Evolutionary conservation across 2,329 filamentous ascomycete genomes (phyloP).

Genomic region (Aspergillus sp.): DNA sequence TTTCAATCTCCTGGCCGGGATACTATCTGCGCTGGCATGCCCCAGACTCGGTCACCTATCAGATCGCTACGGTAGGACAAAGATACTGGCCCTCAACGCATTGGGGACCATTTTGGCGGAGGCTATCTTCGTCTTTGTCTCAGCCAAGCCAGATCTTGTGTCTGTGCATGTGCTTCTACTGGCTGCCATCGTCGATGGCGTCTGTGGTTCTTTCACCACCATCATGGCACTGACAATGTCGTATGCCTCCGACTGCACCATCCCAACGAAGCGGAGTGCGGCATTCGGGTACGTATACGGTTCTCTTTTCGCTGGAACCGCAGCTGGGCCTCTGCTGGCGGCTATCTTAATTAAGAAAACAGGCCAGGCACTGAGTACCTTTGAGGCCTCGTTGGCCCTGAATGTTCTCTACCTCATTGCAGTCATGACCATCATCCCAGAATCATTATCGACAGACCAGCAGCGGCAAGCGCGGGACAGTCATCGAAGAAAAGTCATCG

Average conservation of each 20-base stretch:
- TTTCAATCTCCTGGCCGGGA: slow-evolving; percentile 71
- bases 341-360: slow-evolving; percentile 78
- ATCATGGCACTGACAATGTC: slow-evolving; percentile 78
- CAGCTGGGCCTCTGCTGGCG: slow-evolving; percentile 78
- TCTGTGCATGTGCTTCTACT: slow-evolving; percentile 78
- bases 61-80: slow-evolving; percentile 80
- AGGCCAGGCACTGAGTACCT: slow-evolving; percentile 74
- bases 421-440: slow-evolving; percentile 72
- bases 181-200: slow-evolving; percentile 75
- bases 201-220: slow-evolving; percentile 85
- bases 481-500: slow-evolving; percentile 49
- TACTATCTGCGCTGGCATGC: slow-evolving; percentile 76
- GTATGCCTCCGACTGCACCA: slow-evolving; percentile 86
- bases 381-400: slow-evolving; percentile 75
- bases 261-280: slow-evolving; percentile 75
- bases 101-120: slow-evolving; percentile 75
- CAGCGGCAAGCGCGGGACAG: slow-evolving; percentile 72
- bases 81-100: slow-evolving; percentile 71
- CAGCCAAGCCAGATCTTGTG: slow-evolving; percentile 70
- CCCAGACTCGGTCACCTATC: slow-evolving; percentile 84
- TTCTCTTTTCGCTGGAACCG: slow-evolving; percentile 84
- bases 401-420: slow-evolving; percentile 75
- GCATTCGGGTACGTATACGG: slow-evolving; percentile 89
- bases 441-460: slow-evolving; percentile 75
- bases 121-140: slow-evolving; percentile 74